Conservation (phyloP, 768 basidiomycete genomes). For the Rhodosporidiobolus sp. region DNA sequence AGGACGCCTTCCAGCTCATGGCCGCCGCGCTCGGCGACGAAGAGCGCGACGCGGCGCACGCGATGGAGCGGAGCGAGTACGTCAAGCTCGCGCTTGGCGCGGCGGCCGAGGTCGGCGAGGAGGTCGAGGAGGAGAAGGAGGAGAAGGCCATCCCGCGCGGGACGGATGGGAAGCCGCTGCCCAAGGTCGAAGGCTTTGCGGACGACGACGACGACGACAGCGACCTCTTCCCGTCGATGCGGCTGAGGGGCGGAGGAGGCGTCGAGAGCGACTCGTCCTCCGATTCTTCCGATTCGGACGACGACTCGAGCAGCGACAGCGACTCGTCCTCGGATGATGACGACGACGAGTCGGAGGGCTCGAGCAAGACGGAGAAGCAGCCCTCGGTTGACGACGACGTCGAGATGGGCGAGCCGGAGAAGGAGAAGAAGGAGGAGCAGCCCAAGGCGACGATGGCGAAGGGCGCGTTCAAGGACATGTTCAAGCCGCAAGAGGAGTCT, state of each 20-base stretch:
- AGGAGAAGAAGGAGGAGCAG: not conserved
- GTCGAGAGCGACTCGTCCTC: not conserved
- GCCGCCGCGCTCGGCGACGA: slow-evolving; percentile 15
- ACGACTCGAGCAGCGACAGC: not conserved
- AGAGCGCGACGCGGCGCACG: slow-evolving; percentile 1
- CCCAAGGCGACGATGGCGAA: not conserved
- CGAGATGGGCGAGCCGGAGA: not conserved
- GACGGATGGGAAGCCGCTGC: slow-evolving; percentile 2
- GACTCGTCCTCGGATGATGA: slow-evolving; percentile 12
- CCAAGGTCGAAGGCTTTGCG: slow-evolving; percentile 37
- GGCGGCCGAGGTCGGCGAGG: slow-evolving; percentile 1
- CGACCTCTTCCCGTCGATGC: slow-evolving; percentile 17
- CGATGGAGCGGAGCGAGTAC: slow-evolving; percentile 7
- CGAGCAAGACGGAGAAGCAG: slow-evolving; percentile 4
- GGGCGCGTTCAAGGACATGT: slow-evolving; percentile 23
- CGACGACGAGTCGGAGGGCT: slow-evolving; percentile 5
- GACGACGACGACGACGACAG: slow-evolving; percentile 26
- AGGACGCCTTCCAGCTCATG: slow-evolving; percentile 35
- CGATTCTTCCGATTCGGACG: not conserved
- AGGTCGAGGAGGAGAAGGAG: not conserved
- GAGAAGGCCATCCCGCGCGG: not conserved
- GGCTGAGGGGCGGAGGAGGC: slow-evolving; percentile 24
- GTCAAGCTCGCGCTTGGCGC: slow-evolving; percentile 18
- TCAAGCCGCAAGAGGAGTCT: slow-evolving; percentile 34
- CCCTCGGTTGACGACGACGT: not conserved